These are phyloP conservation scores for Aspergillus olivimuriae DNA, from an alignment of 495 filamentous ascomycete genomes.

Conservation along the genomic window DNA sequence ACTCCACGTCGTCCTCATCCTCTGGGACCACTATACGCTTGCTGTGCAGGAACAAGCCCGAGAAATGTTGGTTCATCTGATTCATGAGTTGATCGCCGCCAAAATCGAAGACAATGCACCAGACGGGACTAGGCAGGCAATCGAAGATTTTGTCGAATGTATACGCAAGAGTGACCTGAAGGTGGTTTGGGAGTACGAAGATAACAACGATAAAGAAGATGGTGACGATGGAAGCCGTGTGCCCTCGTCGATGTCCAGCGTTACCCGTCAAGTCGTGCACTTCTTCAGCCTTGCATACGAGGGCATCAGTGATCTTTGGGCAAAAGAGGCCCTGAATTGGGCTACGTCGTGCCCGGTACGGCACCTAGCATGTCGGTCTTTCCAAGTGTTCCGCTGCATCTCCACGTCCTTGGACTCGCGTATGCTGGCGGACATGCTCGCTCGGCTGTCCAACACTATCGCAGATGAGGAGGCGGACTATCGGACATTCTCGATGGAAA, in stretches of 20 bases:
- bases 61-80: slow-evolving; percentile 96
- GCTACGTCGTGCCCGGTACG: slow-evolving; percentile 95
- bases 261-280: slow-evolving; percentile 72
- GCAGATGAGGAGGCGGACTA: slow-evolving; percentile 88
- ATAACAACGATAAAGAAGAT: slow-evolving; percentile 70
- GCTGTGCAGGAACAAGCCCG: slow-evolving; percentile 93
- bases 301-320: slow-evolving; percentile 85
- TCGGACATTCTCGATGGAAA: slow-evolving; percentile 95
- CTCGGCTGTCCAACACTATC: slow-evolving; percentile 89
- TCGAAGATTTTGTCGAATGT: slow-evolving; percentile 85
- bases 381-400: slow-evolving; percentile 94
- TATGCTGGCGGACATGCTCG: slow-evolving; percentile 96
- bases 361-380: slow-evolving; percentile 91
- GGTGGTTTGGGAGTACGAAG: slow-evolving; percentile 91
- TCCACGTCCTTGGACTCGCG: slow-evolving; percentile 79
- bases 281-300: slow-evolving; percentile 82
- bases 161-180: slow-evolving; percentile 79
- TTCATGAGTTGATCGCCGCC: slow-evolving; percentile 93
- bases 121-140: slow-evolving; percentile 57
- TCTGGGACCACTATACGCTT: slow-evolving; percentile 96
- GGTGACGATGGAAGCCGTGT: slow-evolving; percentile 66
- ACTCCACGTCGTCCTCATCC: slow-evolving; percentile 82
- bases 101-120: slow-evolving; percentile 71
- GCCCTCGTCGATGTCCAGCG: slow-evolving; percentile 77
- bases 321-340: slow-evolving; percentile 83